A percentile compares a stretch with the other conserved stretches of the same genome.
These are phyloP conservation scores for Antrodiella citrinella DNA, from an alignment of 768 basidiomycete genomes.

Conservation along the genomic window DNA sequence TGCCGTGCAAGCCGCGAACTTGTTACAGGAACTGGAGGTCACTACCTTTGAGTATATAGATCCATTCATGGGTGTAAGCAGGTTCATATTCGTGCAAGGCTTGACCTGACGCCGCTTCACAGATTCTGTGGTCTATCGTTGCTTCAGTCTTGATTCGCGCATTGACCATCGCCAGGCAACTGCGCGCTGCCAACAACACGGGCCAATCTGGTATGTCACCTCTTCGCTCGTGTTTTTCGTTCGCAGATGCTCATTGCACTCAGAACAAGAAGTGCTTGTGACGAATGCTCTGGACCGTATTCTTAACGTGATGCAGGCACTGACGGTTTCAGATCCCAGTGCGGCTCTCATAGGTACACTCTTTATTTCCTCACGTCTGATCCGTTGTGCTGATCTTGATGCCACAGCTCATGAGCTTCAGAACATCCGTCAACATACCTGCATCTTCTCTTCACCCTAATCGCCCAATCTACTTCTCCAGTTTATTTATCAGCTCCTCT, in stretches of 20 bases:
- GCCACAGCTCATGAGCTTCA: neutral
- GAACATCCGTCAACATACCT: neutral
- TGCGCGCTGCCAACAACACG: neutral
- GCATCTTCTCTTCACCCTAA: neutral
- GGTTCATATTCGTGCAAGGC: neutral
- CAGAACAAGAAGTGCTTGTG: neutral
- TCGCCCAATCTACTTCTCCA: too few species aligned
- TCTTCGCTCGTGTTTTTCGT: too few species aligned
- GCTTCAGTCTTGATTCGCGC: constrained; percentile 6
- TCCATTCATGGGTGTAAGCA: constrained; percentile 18
- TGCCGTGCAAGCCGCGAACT: constrained; percentile 13
- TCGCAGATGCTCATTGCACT: neutral
- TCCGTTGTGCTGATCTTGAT: neutral
- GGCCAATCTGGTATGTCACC: neutral
- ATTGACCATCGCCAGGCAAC: neutral
- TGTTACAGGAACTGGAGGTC: constrained; percentile 10
- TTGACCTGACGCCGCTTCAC: neutral
- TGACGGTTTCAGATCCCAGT: neutral
- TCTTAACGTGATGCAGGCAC: neutral
- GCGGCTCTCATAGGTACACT: neutral
- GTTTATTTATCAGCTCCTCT: too few species aligned
- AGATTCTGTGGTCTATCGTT: constrained; percentile 8
- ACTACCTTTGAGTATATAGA: constrained; percentile 10
- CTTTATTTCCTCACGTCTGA: too few species aligned
- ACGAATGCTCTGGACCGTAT: neutral